phyloP scores from a whole-genome alignment of 2,329 filamentous ascomycete genomes.

The Karstenula rhodostoma region DNA sequence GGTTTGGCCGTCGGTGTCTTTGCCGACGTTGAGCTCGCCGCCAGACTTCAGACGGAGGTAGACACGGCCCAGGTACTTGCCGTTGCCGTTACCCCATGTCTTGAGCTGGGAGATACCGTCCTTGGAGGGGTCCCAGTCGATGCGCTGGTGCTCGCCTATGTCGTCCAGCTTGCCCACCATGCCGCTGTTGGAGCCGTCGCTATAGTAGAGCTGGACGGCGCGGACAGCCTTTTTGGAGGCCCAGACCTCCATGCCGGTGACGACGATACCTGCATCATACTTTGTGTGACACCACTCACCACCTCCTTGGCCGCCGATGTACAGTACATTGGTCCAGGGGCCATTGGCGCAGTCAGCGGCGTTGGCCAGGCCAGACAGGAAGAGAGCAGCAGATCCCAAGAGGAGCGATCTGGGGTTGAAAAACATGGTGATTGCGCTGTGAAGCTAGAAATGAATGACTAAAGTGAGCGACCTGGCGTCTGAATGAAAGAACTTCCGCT shows the following conservation, averaged over 20 bases:
- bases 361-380: conserved; percentile 7
- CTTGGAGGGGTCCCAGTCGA: conserved; percentile 25
- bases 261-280: conserved; percentile 22
- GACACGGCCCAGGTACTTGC: conserved; percentile 21
- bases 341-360: conserved; percentile 14
- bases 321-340: conserved; percentile 17
- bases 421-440: conserved; percentile 7
- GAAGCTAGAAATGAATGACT: conserved; percentile 9
- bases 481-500: conserved; percentile 12
- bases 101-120: conserved; percentile 25
- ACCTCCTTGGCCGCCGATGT: conserved; percentile 16
- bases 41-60: conserved; percentile 22
- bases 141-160: conserved; percentile 14
- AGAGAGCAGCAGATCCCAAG: conserved; percentile 11
- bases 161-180: conserved; percentile 23
- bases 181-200: conserved; percentile 23
- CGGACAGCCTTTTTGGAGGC: conserved; percentile 19
- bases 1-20: conserved; percentile 22
- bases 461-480: conserved; percentile 9
- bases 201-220: conserved; percentile 28
- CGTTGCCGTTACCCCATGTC: conserved; percentile 27
- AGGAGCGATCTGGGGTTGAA: conserved; percentile 17
- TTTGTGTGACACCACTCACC: conserved; percentile 25
- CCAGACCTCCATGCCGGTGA: conserved; percentile 27
- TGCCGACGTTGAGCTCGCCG: conserved; percentile 27